Evolutionary conservation across 441 rosid species (phyloP).

Genomic region (Gossypium davidsonii): DNA sequence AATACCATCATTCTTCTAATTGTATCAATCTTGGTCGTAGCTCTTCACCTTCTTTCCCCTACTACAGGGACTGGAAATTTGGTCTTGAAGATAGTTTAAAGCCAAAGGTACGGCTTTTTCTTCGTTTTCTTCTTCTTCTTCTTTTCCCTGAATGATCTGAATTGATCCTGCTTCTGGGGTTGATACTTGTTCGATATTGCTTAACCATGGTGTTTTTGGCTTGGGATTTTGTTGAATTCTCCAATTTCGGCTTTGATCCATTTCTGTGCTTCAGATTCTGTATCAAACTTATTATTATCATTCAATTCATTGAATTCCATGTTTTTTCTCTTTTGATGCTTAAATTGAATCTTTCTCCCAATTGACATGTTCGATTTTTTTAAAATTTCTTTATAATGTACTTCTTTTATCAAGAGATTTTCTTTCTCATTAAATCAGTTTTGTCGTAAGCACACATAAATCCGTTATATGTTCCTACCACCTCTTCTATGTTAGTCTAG

Average conservation of each 20-base stretch:
- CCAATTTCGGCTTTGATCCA: background rate
- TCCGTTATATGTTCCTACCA: background rate
- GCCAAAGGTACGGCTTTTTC: slow-evolving; percentile 52
- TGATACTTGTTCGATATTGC: background rate
- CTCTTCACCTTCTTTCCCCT: slow-evolving; percentile 86
- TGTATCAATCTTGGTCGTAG: slow-evolving; percentile 56
- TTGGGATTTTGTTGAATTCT: background rate
- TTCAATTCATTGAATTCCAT: background rate
- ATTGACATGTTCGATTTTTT: background rate
- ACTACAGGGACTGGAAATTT: slow-evolving; percentile 71
- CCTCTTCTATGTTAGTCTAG: background rate
- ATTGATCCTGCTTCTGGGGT: background rate
- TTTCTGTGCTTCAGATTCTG: background rate
- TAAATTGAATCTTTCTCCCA: background rate
- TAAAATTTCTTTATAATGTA: too few relatives aligned
- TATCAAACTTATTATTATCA: background rate
- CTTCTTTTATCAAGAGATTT: background rate
- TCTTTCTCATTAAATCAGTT: background rate
- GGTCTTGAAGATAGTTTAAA: slow-evolving; percentile 54
- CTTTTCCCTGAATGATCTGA: background rate
- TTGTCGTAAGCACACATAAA: background rate
- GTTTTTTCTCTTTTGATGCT: background rate
- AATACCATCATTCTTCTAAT: slow-evolving; percentile 48
- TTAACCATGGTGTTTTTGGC: background rate
- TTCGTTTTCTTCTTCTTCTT: background rate